These are phyloP conservation scores for Agrostemma githago DNA, from an alignment of 148 eudicot species.

Conservation along the genomic window DNA sequence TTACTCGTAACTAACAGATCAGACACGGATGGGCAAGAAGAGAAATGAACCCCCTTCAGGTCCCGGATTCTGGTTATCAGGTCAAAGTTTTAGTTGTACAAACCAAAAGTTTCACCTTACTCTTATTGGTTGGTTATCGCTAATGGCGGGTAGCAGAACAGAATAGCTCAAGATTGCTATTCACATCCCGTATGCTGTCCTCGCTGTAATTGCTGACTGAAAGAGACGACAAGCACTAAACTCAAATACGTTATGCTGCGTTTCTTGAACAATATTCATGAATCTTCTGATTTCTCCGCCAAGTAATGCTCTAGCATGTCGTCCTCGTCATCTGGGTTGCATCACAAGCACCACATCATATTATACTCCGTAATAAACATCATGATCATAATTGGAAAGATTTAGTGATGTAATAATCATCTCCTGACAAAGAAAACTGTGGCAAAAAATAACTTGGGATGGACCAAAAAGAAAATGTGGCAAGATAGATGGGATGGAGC, in stretches of 20 bases:
- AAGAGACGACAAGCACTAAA: neutral
- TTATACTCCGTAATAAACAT: neutral
- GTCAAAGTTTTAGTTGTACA: neutral
- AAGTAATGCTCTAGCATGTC: conserved; percentile 93
- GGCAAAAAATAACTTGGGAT: neutral
- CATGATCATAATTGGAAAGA: neutral
- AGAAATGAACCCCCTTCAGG: neutral
- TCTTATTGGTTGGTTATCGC: neutral
- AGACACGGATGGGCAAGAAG: neutral
- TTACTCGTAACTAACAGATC: neutral
- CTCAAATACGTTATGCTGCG: conserved; percentile 12
- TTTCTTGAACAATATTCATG: conserved; percentile 38
- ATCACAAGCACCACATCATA: neutral
- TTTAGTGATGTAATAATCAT: neutral
- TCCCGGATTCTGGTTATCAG: neutral
- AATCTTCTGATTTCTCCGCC: conserved; percentile 66
- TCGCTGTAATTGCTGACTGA: neutral
- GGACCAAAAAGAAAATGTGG: neutral
- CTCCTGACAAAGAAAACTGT: too few relatives aligned
- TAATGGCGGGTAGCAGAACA: neutral
- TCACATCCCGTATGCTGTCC: neutral
- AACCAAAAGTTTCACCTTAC: neutral
- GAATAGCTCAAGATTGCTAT: neutral
- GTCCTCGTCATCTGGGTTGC: conserved; percentile 71
- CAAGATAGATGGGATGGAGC: neutral